Conservation (phyloP, 2,329 filamentous ascomycete species). For the Cercospora nicotianae region DNA sequence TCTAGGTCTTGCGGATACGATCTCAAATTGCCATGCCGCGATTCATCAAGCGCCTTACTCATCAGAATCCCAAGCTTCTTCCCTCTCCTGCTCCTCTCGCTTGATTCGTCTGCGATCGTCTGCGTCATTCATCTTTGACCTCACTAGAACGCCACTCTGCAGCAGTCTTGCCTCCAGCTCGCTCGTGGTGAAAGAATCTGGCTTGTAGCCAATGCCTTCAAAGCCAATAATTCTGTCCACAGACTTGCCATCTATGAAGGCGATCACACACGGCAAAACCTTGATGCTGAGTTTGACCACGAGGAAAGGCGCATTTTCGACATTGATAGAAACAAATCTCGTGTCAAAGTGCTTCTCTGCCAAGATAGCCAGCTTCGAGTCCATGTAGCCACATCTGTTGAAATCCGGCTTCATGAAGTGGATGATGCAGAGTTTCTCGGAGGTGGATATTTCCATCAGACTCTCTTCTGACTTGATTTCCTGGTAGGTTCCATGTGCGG, state of each 20-base stretch:
- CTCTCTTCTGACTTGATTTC: constrained; percentile 60
- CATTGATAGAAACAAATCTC: constrained; percentile 58
- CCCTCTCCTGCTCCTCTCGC: constrained; percentile 36
- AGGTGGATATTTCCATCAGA: constrained; percentile 61
- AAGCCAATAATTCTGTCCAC: constrained; percentile 61
- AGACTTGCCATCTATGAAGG: constrained; percentile 57
- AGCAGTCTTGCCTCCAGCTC: constrained; percentile 57
- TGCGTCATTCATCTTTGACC: constrained; percentile 53
- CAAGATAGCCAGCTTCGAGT: constrained; percentile 56
- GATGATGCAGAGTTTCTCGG: constrained; percentile 57
- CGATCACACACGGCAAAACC: constrained; percentile 59
- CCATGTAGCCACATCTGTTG: constrained; percentile 62
- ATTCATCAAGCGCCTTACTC: neutral
- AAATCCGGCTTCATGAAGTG: constrained; percentile 68
- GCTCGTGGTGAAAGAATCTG: constrained; percentile 55
- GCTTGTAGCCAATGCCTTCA: constrained; percentile 56
- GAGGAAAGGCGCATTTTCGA: constrained; percentile 61
- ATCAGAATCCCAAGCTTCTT: constrained; percentile 53
- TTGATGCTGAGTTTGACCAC: constrained; percentile 59
- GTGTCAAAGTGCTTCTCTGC: constrained; percentile 61
- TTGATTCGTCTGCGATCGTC: constrained; percentile 41
- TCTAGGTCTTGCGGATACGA: neutral
- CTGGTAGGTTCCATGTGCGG: constrained; percentile 51
- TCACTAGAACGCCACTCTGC: constrained; percentile 52
- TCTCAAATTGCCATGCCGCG: neutral